Conservation (phyloP, 1,139 yeast genomes). For the Hyphopichia pseudoburtonii region DNA sequence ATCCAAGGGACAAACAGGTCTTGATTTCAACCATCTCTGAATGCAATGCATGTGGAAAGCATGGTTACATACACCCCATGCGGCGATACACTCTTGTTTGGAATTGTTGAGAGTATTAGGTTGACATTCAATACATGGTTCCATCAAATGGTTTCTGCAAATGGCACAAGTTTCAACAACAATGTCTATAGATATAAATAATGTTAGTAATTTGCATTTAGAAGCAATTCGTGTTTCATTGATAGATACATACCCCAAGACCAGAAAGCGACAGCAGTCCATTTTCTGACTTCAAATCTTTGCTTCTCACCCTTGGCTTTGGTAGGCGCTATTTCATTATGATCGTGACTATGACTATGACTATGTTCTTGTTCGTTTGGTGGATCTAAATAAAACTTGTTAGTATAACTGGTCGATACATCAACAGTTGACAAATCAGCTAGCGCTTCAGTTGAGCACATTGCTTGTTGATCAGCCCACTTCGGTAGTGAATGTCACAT, state of each 20-base stretch:
- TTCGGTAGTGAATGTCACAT: slow-evolving; percentile 11
- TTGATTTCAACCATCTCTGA: slow-evolving; percentile 92
- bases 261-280: slow-evolving; percentile 99
- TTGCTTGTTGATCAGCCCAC: not conserved
- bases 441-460: not conserved
- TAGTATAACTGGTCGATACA: not conserved
- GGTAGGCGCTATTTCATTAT: not conserved
- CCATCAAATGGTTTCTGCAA: slow-evolving; percentile 98
- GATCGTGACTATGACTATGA: not conserved
- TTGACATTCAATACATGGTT: slow-evolving; percentile 96
- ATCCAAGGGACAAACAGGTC: slow-evolving; percentile 97
- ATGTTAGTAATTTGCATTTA: not conserved
- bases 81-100: slow-evolving; percentile 87
- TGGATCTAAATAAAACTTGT: slow-evolving; percentile 1
- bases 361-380: slow-evolving; percentile 1
- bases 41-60: slow-evolving; percentile 96
- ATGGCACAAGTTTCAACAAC: slow-evolving; percentile 97
- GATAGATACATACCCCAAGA: slow-evolving; percentile 94
- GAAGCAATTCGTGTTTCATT: too few relatives aligned
- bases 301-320: slow-evolving; percentile 24
- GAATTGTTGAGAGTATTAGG: slow-evolving; percentile 69
- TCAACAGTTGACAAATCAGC: too few relatives aligned
- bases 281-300: slow-evolving; percentile 54
- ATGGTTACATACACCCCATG: slow-evolving; percentile 96
- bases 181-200: slow-evolving; percentile 46